Percentiles rank a stretch among this genome's conserved stretches.
These are phyloP conservation scores for Mortierella sp. DNA, from an alignment of 371 early-diverging fungal species.

Conservation along the genomic window DNA sequence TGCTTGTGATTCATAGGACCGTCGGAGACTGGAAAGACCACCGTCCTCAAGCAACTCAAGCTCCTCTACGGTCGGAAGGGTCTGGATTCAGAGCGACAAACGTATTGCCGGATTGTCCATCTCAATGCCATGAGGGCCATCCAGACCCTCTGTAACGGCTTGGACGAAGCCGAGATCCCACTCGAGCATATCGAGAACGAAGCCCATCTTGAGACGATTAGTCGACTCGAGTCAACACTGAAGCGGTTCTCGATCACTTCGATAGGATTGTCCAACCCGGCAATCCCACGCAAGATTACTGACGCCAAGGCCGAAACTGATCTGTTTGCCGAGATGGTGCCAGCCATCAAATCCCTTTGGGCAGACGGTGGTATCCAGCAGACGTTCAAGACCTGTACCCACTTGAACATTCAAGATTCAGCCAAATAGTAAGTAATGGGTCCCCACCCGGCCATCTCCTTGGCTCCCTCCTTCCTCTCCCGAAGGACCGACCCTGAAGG, in stretches of 20 bases:
- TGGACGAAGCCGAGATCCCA: slow-evolving; percentile 28
- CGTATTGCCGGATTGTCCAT: slow-evolving; percentile 54
- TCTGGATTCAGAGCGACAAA: slow-evolving; percentile 52
- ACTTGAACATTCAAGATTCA: slow-evolving; percentile 56
- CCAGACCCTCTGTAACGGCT: slow-evolving; percentile 41
- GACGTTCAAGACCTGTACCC: slow-evolving; percentile 32
- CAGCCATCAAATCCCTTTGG: slow-evolving; percentile 56
- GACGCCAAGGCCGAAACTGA: slow-evolving; percentile 52
- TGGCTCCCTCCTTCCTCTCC: too few relatives aligned
- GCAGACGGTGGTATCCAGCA: slow-evolving; percentile 50
- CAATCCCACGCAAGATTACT: slow-evolving; percentile 56
- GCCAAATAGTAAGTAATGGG: slow-evolving; percentile 54
- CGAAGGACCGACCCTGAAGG: too few relatives aligned
- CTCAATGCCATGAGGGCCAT: slow-evolving; percentile 58
- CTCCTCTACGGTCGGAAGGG: slow-evolving; percentile 56
- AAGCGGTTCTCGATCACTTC: slow-evolving; percentile 46
- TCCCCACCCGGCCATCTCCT: too few relatives aligned
- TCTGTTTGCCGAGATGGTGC: slow-evolving; percentile 52
- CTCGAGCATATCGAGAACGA: slow-evolving; percentile 40
- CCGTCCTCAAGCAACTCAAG: slow-evolving; percentile 59
- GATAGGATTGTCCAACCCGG: slow-evolving; percentile 45
- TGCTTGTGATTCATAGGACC: slow-evolving; percentile 41
- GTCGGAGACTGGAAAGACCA: slow-evolving; percentile 59
- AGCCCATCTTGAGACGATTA: slow-evolving; percentile 50
- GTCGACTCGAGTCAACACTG: slow-evolving; percentile 36